Percentiles rank a stretch among this genome's conserved stretches.
Conservation (phyloP, 1,139 yeast species). For the Zygoascus meyerae region DNA sequence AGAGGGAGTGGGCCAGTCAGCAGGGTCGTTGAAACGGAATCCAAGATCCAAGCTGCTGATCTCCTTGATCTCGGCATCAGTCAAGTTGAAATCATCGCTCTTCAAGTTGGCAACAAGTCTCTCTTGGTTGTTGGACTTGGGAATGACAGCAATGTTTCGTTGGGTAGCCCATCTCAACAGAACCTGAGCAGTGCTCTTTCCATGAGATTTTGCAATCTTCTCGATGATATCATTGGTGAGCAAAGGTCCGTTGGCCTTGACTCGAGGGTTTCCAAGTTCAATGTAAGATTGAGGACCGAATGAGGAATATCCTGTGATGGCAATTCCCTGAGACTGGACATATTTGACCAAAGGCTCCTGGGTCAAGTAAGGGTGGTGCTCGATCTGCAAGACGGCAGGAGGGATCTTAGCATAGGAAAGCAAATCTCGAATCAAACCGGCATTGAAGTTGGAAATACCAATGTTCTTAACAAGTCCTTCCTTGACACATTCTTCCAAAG, state of each 20-base stretch:
- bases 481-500: slow-evolving; percentile 55
- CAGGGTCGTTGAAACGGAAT: slow-evolving; percentile 82
- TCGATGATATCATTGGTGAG: slow-evolving; percentile 45
- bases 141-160: slow-evolving; percentile 63
- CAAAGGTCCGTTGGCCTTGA: slow-evolving; percentile 51
- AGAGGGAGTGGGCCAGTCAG: slow-evolving; percentile 57
- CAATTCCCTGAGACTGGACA: slow-evolving; percentile 56
- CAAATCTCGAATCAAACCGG: slow-evolving; percentile 68
- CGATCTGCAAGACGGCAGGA: slow-evolving; percentile 83
- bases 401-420: slow-evolving; percentile 62
- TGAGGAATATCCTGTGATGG: slow-evolving; percentile 76
- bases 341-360: slow-evolving; percentile 64
- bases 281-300: slow-evolving; percentile 60
- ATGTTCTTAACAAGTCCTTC: slow-evolving; percentile 67
- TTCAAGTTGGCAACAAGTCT: slow-evolving; percentile 54
- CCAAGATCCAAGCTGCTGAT: slow-evolving; percentile 51
- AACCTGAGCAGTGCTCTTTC: slow-evolving; percentile 55
- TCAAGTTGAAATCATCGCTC: slow-evolving; percentile 51
- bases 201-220: slow-evolving; percentile 47
- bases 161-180: slow-evolving; percentile 66
- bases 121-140: slow-evolving; percentile 55
- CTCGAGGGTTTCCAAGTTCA: slow-evolving; percentile 45
- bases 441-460: slow-evolving; percentile 81
- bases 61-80: slow-evolving; percentile 41
- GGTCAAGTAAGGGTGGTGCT: slow-evolving; percentile 87